A percentile compares a stretch with the other conserved stretches of the same genome.
Evolutionary conservation across 2,329 filamentous ascomycete genomes (phyloP).

Genomic region (Eurotiales sp.): DNA sequence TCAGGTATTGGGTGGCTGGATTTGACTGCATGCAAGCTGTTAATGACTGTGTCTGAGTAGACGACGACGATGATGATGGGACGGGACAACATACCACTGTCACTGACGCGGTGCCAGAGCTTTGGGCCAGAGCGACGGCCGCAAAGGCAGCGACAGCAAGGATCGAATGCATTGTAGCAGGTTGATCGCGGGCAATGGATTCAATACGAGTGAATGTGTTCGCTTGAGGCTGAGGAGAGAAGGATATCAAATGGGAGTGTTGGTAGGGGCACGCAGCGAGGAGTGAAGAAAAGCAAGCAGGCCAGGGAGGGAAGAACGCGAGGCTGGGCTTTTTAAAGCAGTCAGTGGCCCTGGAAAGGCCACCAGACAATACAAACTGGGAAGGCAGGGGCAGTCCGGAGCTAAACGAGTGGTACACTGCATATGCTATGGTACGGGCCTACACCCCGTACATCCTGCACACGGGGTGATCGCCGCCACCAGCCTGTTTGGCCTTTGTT

Average conservation of each 20-base stretch:
- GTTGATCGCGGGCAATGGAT: slow-evolving; percentile 33
- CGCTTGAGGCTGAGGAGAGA: no score
- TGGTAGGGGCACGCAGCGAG: not conserved
- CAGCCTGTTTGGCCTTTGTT: not conserved
- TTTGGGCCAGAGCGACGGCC: slow-evolving; percentile 40
- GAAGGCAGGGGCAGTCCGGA: not conserved
- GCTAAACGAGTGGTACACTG: no score
- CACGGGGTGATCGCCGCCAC: not conserved
- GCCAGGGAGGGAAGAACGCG: not conserved
- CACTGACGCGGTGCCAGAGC: slow-evolving; percentile 2
- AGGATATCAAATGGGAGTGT: no score
- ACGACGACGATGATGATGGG: no score
- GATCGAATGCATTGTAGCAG: slow-evolving; percentile 47
- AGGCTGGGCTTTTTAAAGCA: not conserved
- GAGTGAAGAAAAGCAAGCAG: no score
- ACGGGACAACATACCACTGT: slow-evolving; percentile 12
- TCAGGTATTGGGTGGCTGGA: slow-evolving; percentile 42
- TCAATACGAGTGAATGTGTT: not conserved
- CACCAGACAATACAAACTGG: no score
- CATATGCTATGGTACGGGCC: no score
- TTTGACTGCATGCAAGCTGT: slow-evolving; percentile 33
- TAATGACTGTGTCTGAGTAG: not conserved
- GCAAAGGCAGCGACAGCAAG: slow-evolving; percentile 42
- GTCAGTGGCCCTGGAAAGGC: no score
- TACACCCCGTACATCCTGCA: not conserved